Base-by-base conservation (phyloP, 2,329 filamentous ascomycete genomes). In the Dactylonectria estremocensis region DNA sequence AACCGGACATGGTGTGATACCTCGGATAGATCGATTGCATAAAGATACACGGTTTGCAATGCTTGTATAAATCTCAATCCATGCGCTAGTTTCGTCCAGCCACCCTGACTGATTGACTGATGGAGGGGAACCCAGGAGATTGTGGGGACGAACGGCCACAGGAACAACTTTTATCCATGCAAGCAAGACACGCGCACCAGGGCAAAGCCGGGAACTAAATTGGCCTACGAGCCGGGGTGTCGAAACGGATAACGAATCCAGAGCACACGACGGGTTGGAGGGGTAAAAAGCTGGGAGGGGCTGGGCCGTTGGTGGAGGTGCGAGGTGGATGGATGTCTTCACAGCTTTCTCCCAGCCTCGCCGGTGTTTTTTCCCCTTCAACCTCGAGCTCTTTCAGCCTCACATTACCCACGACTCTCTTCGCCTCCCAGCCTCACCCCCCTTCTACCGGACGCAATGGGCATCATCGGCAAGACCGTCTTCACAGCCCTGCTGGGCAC, bases 401-500 rank as follows among this genome's bases (percentile, higher is more conserved):
- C 22, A 22, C 18, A 18, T n/a, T n/a, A n/a, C n/a, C n/a, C 37
- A 54, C 35, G 31, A n/a, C 8, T 31, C 8, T 43, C 49, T 64
- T 14, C 35, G 13, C 10, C 35, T 10, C 35, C 35, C 35, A 37
- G 35, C 35, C 40, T 18, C 40, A 7, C 40, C 14, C 3, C 37
- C 37, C 37, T 5, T 14, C 11, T 14, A 6, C 6, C 13, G 7
- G 9, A 13, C 54, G 74, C 53, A n/a, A 90, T 90, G 88, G 87
- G 87, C n/a, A 75, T 90, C 71, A 78, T 89, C 59, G 82, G 81
- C 45, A 84, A 85, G 70, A 80, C 85, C 3, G 70, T 85, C 55
- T 81, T 84, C 66, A 82, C 82, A 5, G 83, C 83, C 61, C 79
- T 85, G 37, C 80, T 84, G 20, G 85, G 86, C 70, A 84, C 86